These are phyloP conservation scores for Zymoseptoria passerinii DNA, from an alignment of 2,329 filamentous ascomycete genomes.

Conservation along the genomic window DNA sequence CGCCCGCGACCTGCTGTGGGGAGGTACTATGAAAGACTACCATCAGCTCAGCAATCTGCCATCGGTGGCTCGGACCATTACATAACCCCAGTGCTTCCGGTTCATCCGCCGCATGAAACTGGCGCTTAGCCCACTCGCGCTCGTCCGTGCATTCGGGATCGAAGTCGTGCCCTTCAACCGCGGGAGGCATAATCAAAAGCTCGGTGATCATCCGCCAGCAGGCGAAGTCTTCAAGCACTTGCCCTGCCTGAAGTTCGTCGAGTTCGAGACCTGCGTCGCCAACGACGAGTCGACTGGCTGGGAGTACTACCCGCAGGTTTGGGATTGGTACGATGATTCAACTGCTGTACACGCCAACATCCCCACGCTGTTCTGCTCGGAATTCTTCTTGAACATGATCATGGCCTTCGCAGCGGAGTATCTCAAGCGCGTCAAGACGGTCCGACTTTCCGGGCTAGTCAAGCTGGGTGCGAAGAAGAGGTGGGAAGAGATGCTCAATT, in stretches of 20 bases:
- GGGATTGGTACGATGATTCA: no score
- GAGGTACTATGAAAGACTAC: slow-evolving; percentile 8
- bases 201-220: background rate
- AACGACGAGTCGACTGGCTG: no score
- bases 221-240: background rate
- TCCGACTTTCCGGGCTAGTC: slow-evolving; percentile 2
- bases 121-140: background rate
- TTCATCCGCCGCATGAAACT: background rate
- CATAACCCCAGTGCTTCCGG: background rate
- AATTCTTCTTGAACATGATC: slow-evolving; percentile 2
- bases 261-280: no score
- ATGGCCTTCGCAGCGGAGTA: slow-evolving; percentile 1
- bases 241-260: slow-evolving; percentile 1
- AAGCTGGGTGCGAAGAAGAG: slow-evolving; percentile 1
- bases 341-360: no score
- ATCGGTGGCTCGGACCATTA: background rate
- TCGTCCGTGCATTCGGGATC: background rate
- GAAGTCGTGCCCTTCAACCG: background rate
- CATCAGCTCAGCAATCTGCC: background rate
- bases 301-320: no score
- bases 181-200: background rate
- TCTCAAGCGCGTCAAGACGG: background rate
- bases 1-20: background rate
- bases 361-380: no score
- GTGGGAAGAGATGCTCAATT: slow-evolving; percentile 2